Base-by-base conservation (phyloP, 2,329 filamentous ascomycete genomes). In the Cadophora malorum region DNA sequence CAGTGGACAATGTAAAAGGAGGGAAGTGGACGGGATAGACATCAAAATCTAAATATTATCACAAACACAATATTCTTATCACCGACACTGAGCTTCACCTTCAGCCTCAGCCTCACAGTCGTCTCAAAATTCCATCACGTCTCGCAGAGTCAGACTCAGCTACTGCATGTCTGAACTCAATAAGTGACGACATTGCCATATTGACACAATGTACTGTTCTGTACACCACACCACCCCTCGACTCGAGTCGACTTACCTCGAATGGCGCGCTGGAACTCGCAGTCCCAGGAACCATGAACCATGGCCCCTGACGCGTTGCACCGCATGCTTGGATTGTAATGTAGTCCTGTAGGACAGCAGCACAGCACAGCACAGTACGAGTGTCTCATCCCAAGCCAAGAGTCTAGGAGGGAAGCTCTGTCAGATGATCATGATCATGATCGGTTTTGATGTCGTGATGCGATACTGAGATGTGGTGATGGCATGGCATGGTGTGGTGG, bases 361-460 rank as follows among this genome's bases (percentile, higher is more conserved):
- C n/a, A 10, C 25, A 33, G 45, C n/a, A 10, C 25, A 33, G 3
- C 25, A 19, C 21, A 58, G 55, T 8, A 9, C 19, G 38, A n/a
- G 12, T 58, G 55, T 58, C 55, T 58, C 55, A 58, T 55, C 52
- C 52, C 25, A 55, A 55, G 52, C 52, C 52, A 55, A 55, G 52
- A n/a, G n/a, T n/a, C n/a, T n/a, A n/a, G n/a, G n/a, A n/a, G n/a
- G 14, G 31, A 14, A 4, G 35, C n/a, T 35, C 55, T 58, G 55
- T 58, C 55, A 58, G 55, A 58, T 58, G 55, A 58, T 58, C 19
- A 58, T 58, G 55, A 58, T 58, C 19, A 19, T 10, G 41, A 19
- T 2, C 14, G 41, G 16, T 45, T 9, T 10, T 38, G 2, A 47
- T 5, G 41, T 47, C 41, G 41, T 47, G 41, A 47, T 47, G 41